Conservation (phyloP, 305 asterid species). For the Fraxinus latifolia region DNA sequence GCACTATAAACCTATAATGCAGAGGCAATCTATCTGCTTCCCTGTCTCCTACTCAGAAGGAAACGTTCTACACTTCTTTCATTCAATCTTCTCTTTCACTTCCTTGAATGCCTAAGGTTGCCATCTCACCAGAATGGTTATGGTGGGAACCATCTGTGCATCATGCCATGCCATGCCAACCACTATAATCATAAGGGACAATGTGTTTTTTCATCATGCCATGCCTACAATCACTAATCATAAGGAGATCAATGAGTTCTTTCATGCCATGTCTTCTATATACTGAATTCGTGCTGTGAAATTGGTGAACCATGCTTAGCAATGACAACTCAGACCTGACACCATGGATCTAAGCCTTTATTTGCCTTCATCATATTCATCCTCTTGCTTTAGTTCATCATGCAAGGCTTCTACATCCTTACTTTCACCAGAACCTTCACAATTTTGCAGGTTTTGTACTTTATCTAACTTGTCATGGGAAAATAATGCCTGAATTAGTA, state of each 20-base stretch:
- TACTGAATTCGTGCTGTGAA: constrained; percentile 69
- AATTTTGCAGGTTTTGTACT: constrained; percentile 84
- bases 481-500: constrained; percentile 37
- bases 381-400: constrained; percentile 70
- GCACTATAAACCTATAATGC: constrained; percentile 62
- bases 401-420: constrained; percentile 80
- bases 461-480: constrained; percentile 38
- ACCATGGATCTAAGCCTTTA: constrained; percentile 54
- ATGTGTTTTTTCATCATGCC: constrained; percentile 72
- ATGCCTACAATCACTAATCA: constrained; percentile 58
- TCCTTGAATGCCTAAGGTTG: constrained; percentile 50
- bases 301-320: constrained; percentile 86
- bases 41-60: constrained; percentile 68
- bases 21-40: constrained; percentile 63
- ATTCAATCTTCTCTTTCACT: constrained; percentile 33
- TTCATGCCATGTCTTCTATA: constrained; percentile 71
- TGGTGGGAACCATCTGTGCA: constrained; percentile 43
- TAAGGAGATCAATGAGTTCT: constrained; percentile 70
- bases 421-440: constrained; percentile 74
- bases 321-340: constrained; percentile 58
- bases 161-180: constrained; percentile 44
- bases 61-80: constrained; percentile 56
- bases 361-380: constrained; percentile 51
- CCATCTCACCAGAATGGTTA: constrained; percentile 57
- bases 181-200: constrained; percentile 53